Base-by-base conservation (phyloP, 1,139 yeast species). In the Debaryomyces udenii region DNA sequence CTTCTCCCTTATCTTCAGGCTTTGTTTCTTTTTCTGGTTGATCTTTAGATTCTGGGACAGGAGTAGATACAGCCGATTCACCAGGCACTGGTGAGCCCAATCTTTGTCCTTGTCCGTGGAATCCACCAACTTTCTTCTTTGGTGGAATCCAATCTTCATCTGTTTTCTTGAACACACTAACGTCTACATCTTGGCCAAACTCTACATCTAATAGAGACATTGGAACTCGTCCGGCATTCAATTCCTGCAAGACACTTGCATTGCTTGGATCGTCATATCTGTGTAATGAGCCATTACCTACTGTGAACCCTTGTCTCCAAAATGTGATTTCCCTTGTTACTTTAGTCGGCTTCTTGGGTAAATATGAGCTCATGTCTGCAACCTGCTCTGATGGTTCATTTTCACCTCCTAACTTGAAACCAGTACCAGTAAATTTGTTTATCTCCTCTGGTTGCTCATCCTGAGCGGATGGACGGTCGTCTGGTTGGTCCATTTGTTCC, bases 281-380 rank as follows among this genome's bases (percentile, higher is more conserved):
- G 62, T 79, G 84, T 45, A 93, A 73, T 15, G 81, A 81, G 2
- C 98, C 97, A 39, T 90, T 96, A 15, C 93, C 98, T 23, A 93
- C 91, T 42, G 90, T 88, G 65, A 94, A 93, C 2, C 99, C 99
- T 58, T 93, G 94, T 53, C 83, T 83, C 99, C 99, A 93, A 61
- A 93, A 93, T 0, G 96, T 89, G 48, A 94, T 84, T 39, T 84
- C 85, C 56, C 95, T 74, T 13, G 76, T 74, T 6, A 82, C 94
- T 44, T 78, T 80, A 27, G 67, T 67, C 2, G 77, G 74, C 39
- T 64, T 68, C 42, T 63, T 63, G 9, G 54, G 60, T 37, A 40
- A 44, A 13, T 52, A 46, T 3, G 66, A 62, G 34, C 57, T 59
- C 1, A 69, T 60, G 50, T 69, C 66, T 33, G 58, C 56, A 31